Percentiles rank a stretch among this genome's conserved stretches.
These are phyloP conservation scores for Endothia cerciana DNA, from an alignment of 2,329 filamentous ascomycete genomes.

Conservation along the genomic window DNA sequence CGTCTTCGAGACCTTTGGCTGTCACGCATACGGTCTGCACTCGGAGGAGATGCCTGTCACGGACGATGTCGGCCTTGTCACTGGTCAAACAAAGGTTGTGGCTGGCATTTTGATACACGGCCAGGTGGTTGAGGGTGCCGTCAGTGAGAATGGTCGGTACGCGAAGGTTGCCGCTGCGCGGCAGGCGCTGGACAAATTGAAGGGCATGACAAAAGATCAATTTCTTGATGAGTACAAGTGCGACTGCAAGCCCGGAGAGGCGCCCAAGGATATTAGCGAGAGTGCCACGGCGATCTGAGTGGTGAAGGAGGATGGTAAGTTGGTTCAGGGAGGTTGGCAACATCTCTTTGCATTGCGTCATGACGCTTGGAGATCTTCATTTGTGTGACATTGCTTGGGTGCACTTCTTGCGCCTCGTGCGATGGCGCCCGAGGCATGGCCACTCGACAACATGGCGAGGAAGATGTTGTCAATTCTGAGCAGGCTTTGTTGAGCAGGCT, in stretches of 20 bases:
- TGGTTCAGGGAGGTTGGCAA: slow-evolving; percentile 15
- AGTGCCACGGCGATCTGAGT: slow-evolving; percentile 27
- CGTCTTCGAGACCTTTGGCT: slow-evolving; percentile 68
- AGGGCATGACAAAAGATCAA: slow-evolving; percentile 51
- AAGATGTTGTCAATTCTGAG: neutral
- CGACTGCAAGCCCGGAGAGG: slow-evolving; percentile 52
- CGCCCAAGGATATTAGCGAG: slow-evolving; percentile 27
- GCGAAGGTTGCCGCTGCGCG: slow-evolving; percentile 72
- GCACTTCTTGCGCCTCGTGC: neutral
- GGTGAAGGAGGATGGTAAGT: neutral
- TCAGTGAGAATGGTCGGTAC: slow-evolving; percentile 68
- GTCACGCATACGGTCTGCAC: slow-evolving; percentile 61
- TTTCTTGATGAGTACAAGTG: slow-evolving; percentile 68
- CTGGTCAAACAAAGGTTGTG: slow-evolving; percentile 53
- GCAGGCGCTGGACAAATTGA: slow-evolving; percentile 54
- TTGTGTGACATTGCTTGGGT: neutral
- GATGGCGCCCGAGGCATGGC: neutral
- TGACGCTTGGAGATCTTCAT: neutral
- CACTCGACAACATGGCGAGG: neutral
- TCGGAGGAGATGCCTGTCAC: slow-evolving; percentile 52
- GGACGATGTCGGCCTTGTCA: slow-evolving; percentile 32
- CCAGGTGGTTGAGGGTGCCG: slow-evolving; percentile 63
- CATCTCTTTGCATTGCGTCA: slow-evolving; percentile 9
- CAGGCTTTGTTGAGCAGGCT: neutral
- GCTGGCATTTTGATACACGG: slow-evolving; percentile 80